Evolutionary conservation across 768 basidiomycete genomes (phyloP), one percentile per base, ranked within the genome.

Genomic region (Podaxis sp.): DNA sequence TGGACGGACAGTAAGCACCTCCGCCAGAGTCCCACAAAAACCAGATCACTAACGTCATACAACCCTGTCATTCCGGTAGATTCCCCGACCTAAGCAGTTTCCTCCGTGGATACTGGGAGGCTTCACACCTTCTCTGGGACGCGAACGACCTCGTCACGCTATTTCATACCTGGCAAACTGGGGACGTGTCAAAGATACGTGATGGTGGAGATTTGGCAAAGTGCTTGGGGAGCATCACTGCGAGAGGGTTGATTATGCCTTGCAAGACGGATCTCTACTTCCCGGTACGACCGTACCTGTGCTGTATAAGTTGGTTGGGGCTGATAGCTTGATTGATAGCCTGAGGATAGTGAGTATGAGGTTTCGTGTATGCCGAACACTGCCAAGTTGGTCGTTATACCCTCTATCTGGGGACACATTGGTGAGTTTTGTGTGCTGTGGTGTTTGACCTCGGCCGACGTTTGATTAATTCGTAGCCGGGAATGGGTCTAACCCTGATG

Each of bases 261-360:
- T 79, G 77, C 63, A 83, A 82, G 72, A 84, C 81, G 1, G 84
- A 85, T 62, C 67, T 86, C 40, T 84, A 84, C 67, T 85, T 86
- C 68, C 74, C 84, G 18, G 81, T 82, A 58, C 38, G 70, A 64
- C 23, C 47, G 44, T 21, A 2, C 5, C 35, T 6, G n/a, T 50
- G 16, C 27, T 55, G 18, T 61, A 27, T 48, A n/a, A 27, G 16
- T 37, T 57, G 32, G n/a, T 27, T 7, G 53, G 23, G 57, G 23
- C 16, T 44, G 16, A 51, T 28, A 62, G 35, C 6, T 21, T n/a
- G 27, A n/a, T 61, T 35, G 52, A 21, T 11, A 85, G 82, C 83
- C 82, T 1, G 82, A 84, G 63, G 84, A 84, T 62, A 82, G 75
- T 62, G 74, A 79, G 63, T 68, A 68, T n/a, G 83, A 86, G 65